Evolutionary conservation across 2,329 filamentous ascomycete species (phyloP).

Genomic region (Fonsecaea pugnacius): DNA sequence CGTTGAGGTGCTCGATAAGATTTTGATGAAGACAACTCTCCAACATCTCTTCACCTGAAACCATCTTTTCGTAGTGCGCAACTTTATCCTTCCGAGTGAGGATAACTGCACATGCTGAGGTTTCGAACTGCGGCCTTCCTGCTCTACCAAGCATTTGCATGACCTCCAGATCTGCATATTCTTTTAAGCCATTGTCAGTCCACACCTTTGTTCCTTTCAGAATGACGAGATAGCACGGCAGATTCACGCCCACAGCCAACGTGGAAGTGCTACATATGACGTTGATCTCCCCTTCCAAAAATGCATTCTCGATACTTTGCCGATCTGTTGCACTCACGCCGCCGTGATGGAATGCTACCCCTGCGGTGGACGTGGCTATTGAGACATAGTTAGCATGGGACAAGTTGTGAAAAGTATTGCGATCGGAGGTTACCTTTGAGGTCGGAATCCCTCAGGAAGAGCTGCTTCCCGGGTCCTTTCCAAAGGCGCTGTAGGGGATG

Average conservation of each 20-base stretch:
- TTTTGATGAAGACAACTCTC: conserved; percentile 81
- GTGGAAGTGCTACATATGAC: conserved; percentile 89
- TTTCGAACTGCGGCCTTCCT: conserved; percentile 81
- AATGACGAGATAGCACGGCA: conserved; percentile 81
- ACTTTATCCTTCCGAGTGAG: conserved; percentile 72
- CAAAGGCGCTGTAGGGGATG: conserved; percentile 62
- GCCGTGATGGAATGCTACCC: conserved; percentile 82
- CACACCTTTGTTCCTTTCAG: conserved; percentile 78
- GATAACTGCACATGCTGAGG: conserved; percentile 75
- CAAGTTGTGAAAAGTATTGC: conserved; percentile 41
- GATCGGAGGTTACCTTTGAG: conserved; percentile 54
- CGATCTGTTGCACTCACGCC: conserved; percentile 71
- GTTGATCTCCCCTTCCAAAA: conserved; percentile 70
- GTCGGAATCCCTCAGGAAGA: conserved; percentile 63
- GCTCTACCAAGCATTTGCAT: conserved; percentile 91
- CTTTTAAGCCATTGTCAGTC: conserved; percentile 63
- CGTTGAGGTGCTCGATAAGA: conserved; percentile 81
- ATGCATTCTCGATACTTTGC: conserved; percentile 67
- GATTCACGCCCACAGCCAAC: conserved; percentile 79
- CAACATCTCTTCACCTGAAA: conserved; percentile 71
- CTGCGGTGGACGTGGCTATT: conserved; percentile 50
- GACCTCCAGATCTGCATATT: conserved; percentile 80
- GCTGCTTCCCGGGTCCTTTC: conserved; percentile 59
- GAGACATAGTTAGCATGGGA: background rate
- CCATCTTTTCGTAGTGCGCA: conserved; percentile 71